Conservation (phyloP, 495 filamentous ascomycete species). For the Penicillium manginii region DNA sequence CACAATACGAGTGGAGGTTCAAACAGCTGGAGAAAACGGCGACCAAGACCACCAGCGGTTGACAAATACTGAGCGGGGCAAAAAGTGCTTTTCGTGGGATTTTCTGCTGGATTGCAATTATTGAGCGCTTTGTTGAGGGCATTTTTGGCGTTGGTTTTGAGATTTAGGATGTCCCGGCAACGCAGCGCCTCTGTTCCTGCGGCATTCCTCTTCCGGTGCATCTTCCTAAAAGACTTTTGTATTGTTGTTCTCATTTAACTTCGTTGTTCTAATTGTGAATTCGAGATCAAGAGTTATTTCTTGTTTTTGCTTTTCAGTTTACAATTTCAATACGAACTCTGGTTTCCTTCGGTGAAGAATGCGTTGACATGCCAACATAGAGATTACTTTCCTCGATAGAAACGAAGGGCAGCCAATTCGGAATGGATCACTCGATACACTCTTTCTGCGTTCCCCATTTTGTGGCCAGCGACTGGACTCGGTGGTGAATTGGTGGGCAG, state of each 20-base stretch:
- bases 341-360: neutral
- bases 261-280: neutral
- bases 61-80: constrained; percentile 5
- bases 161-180: constrained; percentile 14
- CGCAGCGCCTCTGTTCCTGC: constrained; percentile 1
- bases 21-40: constrained; percentile 41
- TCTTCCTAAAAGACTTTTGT: neutral
- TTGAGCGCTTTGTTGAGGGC: constrained; percentile 18
- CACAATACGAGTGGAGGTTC: constrained; percentile 47
- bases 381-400: neutral
- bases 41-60: constrained; percentile 22
- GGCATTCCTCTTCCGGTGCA: neutral
- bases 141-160: constrained; percentile 40
- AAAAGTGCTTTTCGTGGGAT: constrained; percentile 18
- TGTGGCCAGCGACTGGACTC: constrained; percentile 10
- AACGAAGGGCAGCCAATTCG: neutral
- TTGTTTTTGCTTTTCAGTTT: constrained; percentile 6
- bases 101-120: constrained; percentile 6
- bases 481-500: constrained; percentile 9
- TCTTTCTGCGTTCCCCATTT: neutral
- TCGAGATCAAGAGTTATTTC: neutral
- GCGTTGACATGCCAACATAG: neutral
- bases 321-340: constrained; percentile 7
- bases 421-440: neutral
- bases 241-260: neutral